Evolutionary conservation across 2,329 filamentous ascomycete genomes (phyloP), one percentile per base, ranked within the genome.

Genomic region (Exophiala lecanii-corni): DNA sequence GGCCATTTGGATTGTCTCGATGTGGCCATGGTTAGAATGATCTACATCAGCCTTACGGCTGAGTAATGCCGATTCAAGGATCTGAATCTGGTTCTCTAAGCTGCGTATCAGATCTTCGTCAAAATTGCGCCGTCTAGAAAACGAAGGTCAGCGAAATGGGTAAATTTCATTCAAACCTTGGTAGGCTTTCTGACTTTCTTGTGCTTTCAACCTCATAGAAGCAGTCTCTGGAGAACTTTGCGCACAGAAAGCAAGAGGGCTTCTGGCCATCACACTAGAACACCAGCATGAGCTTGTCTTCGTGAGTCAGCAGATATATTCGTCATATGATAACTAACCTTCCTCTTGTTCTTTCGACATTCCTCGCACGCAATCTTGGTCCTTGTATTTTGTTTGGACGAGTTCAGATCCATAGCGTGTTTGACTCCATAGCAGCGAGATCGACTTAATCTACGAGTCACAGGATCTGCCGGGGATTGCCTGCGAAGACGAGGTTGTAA

Each of bases 241-340:
- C 16, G 17, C 33, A 35, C 15, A 35, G 16, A 19, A 19, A 35
- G 33, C 33, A 35, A 20, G 16, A 12, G 17, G 33, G 33, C 33
- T 17, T 33, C 30, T 35, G 33, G 4, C 33, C 33, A 19, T 35
- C 33, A 35, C 33, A 35, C 33, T 35, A 35, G 12, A 26, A 26
- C 7, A 26, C n/a, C n/a, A n/a, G n/a, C n/a, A n/a, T n/a, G n/a
- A n/a, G n/a, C n/a, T n/a, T n/a, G n/a, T n/a, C n/a, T n/a, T n/a
- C n/a, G n/a, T n/a, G n/a, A n/a, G n/a, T n/a, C n/a, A n/a, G n/a
- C n/a, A n/a, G n/a, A n/a, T n/a, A n/a, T n/a, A n/a, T n/a, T n/a
- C n/a, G n/a, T n/a, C n/a, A n/a, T n/a, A n/a, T n/a, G n/a, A 26
- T 7, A n/a, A 9, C 18, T 17, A 12, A 35, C 33, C 33, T 35